These are phyloP conservation scores for Castanospermum australe DNA, from an alignment of 306 rosid genomes.

Conservation along the genomic window DNA sequence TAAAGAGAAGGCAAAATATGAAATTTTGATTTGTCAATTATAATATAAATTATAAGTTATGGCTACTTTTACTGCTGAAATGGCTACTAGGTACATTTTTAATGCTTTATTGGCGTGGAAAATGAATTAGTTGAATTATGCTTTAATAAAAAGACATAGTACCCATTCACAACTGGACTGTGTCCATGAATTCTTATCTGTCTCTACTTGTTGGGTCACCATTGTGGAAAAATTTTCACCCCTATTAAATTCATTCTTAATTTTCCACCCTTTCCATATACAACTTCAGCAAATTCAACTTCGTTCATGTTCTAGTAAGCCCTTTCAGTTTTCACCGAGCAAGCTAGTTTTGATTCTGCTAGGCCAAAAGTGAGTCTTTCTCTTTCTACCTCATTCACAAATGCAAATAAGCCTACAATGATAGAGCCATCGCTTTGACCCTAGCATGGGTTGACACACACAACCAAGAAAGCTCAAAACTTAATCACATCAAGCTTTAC, in stretches of 20 bases:
- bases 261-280: background rate
- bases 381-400: background rate
- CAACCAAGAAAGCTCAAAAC: background rate
- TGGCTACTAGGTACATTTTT: background rate
- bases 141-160: background rate
- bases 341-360: background rate
- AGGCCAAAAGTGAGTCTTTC: background rate
- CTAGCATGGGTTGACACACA: background rate
- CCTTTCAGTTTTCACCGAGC: background rate
- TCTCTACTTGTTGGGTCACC: background rate
- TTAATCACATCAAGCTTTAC: background rate
- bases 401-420: background rate
- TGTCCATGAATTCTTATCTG: background rate
- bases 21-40: background rate
- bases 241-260: background rate
- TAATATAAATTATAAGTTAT: background rate
- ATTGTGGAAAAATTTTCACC: background rate
- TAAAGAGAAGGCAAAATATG: background rate
- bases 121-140: background rate
- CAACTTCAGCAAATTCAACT: background rate
- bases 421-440: background rate
- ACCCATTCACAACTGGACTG: background rate
- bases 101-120: background rate
- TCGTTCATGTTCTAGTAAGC: background rate
- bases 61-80: background rate